Conservation (phyloP, 768 basidiomycete genomes). For the Pleurotus djamor region DNA sequence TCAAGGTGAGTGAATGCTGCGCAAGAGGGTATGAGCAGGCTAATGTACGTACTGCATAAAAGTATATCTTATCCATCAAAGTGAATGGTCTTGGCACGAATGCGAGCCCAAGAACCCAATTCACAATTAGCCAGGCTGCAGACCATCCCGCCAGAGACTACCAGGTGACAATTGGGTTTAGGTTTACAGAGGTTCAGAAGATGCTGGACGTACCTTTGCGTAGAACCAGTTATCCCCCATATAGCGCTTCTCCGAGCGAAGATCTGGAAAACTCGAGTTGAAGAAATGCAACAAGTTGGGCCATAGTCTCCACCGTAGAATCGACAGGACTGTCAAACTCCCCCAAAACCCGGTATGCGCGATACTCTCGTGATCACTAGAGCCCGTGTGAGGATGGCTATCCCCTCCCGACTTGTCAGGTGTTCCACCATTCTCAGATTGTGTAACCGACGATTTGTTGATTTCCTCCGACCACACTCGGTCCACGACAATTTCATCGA, state of each 20-base stretch:
- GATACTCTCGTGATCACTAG: conserved; percentile 32
- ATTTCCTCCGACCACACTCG: conserved; percentile 63
- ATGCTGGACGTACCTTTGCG: conserved; percentile 34
- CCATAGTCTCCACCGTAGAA: conserved; percentile 59
- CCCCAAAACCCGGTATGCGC: conserved; percentile 33
- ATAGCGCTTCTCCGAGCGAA: conserved; percentile 44
- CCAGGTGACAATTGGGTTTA: neutral
- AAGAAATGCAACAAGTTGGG: conserved; percentile 58
- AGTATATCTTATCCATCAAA: conserved; percentile 57
- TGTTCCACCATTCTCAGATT: conserved; percentile 47
- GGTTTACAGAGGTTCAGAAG: neutral
- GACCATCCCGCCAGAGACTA: conserved; percentile 62
- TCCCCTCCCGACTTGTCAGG: conserved; percentile 51
- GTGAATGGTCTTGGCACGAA: conserved; percentile 43
- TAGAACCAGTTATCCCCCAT: conserved; percentile 71
- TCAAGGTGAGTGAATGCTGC: neutral
- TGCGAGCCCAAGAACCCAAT: conserved; percentile 63
- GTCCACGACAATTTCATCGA: conserved; percentile 78
- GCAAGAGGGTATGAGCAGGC: conserved; percentile 1
- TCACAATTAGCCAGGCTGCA: conserved; percentile 59
- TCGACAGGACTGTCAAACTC: conserved; percentile 29
- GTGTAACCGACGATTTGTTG: conserved; percentile 45
- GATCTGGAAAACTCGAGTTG: conserved; percentile 57
- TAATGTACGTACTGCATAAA: conserved; percentile 45
- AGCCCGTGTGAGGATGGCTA: conserved; percentile 27